Conservation (phyloP, 192 early-diverging fungal species). For the Coemansia sp. region DNA sequence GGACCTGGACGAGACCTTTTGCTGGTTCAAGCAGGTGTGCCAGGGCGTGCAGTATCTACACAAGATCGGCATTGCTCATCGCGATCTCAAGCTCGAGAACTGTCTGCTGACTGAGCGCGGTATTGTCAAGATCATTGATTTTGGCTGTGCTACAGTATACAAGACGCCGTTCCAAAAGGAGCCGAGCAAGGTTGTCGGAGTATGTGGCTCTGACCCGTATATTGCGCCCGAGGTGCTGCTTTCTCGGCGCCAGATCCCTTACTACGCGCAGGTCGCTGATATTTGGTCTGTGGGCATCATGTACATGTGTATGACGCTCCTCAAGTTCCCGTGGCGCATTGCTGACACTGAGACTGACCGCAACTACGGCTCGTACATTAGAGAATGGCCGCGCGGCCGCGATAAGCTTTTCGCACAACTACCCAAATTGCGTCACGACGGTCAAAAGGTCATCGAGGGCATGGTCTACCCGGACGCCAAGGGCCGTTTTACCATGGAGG, state of each 20-base stretch:
- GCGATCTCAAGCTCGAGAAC: slow-evolving; percentile 93
- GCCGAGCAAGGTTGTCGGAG: slow-evolving; percentile 67
- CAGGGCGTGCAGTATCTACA: slow-evolving; percentile 87
- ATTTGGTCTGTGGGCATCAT: slow-evolving; percentile 92
- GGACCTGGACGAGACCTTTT: slow-evolving; percentile 77
- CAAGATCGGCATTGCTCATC: slow-evolving; percentile 87
- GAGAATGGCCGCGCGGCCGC: slow-evolving; percentile 56
- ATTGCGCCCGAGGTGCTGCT: slow-evolving; percentile 88
- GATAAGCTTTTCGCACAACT: slow-evolving; percentile 59
- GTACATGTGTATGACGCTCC: slow-evolving; percentile 72
- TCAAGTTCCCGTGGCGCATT: slow-evolving; percentile 70
- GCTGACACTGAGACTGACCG: slow-evolving; percentile 60
- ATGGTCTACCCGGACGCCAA: slow-evolving; percentile 66
- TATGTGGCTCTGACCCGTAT: slow-evolving; percentile 91
- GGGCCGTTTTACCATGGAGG: slow-evolving; percentile 63
- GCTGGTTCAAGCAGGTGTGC: slow-evolving; percentile 84
- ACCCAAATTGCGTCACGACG: slow-evolving; percentile 59
- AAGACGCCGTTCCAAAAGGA: slow-evolving; percentile 76
- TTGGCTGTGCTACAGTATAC: slow-evolving; percentile 90
- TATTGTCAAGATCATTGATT: slow-evolving; percentile 93
- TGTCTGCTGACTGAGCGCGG: slow-evolving; percentile 72
- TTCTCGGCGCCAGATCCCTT: slow-evolving; percentile 60
- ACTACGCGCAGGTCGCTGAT: slow-evolving; percentile 82
- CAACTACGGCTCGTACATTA: slow-evolving; percentile 60
- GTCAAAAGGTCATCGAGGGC: slow-evolving; percentile 60